Evolutionary conservation across 2,329 filamentous ascomycete species (phyloP).

Genomic region (Penicillium hordei): DNA sequence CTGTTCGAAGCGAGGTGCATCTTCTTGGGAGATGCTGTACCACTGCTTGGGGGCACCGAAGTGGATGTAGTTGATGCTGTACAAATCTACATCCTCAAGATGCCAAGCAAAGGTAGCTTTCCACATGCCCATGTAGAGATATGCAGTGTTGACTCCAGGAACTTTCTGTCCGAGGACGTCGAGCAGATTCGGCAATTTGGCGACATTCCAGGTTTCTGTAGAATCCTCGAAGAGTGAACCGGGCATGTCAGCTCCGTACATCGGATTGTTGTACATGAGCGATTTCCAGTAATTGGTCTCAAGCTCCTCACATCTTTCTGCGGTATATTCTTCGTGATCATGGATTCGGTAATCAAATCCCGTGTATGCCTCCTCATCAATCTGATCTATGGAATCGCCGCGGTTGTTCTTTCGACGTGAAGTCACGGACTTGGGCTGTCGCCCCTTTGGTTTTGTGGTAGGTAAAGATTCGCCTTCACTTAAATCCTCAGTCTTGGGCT

Average conservation of each 20-base stretch:
- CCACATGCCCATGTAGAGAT: constrained; percentile 99
- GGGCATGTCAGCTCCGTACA: constrained; percentile 96
- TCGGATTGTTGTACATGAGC: constrained; percentile 86
- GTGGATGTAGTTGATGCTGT: constrained; percentile 99
- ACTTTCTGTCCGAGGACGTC: constrained; percentile 95
- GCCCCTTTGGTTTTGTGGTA: constrained; percentile 49
- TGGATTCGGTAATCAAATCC: constrained; percentile 89
- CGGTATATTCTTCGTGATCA: constrained; percentile 78
- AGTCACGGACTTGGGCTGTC: constrained; percentile 71
- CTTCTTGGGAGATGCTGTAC: constrained; percentile 98
- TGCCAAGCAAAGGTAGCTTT: constrained; percentile 99
- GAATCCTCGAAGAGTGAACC: constrained; percentile 89
- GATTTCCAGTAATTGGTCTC: constrained; percentile 98
- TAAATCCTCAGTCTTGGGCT: constrained; percentile 57
- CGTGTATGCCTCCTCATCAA: constrained; percentile 89
- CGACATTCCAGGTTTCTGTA: constrained; percentile 86
- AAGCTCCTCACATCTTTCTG: constrained; percentile 89
- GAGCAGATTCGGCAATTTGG: constrained; percentile 87
- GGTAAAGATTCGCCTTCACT: constrained; percentile 46
- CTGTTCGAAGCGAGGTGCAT: constrained; percentile 86
- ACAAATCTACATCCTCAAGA: constrained; percentile 95
- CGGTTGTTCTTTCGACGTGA: constrained; percentile 84
- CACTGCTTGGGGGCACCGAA: constrained; percentile 98
- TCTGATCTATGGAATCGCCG: constrained; percentile 71
- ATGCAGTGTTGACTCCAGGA: constrained; percentile 95